Evolutionary conservation across 495 filamentous ascomycete species (phyloP).

Genomic region (Hyaloscypha bicolor): DNA sequence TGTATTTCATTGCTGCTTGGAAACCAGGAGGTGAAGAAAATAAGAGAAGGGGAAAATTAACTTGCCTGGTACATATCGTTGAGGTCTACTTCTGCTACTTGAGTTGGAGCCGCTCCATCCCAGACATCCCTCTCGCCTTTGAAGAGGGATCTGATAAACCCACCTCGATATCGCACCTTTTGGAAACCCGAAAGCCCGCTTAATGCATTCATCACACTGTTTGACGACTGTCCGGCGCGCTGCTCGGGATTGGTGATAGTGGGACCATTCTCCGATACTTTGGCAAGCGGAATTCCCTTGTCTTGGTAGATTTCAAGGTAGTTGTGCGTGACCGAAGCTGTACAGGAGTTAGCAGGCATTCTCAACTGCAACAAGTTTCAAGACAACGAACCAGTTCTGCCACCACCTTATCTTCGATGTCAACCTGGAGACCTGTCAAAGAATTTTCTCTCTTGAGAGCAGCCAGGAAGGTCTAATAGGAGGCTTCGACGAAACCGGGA

Average conservation of each 20-base stretch:
- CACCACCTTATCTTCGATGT: no score
- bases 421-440: no score
- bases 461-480: no score
- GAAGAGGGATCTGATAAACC: not conserved
- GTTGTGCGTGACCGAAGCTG: no score
- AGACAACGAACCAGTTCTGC: no score
- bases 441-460: no score
- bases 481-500: no score
- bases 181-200: not conserved
- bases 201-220: not conserved
- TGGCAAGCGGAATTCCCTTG: not conserved
- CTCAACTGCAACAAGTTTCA: no score
- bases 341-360: no score
- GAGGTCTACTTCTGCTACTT: not conserved
- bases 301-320: no score
- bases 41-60: not conserved
- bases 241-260: not conserved
- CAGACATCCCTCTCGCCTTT: not conserved
- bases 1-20: not conserved
- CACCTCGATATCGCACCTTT: not conserved
- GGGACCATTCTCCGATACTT: not conserved
- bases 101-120: not conserved
- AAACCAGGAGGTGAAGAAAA: not conserved
- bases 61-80: not conserved
- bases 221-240: not conserved